Evolutionary conservation across 345 rosid species (phyloP).

Genomic region (Populus alba): DNA sequence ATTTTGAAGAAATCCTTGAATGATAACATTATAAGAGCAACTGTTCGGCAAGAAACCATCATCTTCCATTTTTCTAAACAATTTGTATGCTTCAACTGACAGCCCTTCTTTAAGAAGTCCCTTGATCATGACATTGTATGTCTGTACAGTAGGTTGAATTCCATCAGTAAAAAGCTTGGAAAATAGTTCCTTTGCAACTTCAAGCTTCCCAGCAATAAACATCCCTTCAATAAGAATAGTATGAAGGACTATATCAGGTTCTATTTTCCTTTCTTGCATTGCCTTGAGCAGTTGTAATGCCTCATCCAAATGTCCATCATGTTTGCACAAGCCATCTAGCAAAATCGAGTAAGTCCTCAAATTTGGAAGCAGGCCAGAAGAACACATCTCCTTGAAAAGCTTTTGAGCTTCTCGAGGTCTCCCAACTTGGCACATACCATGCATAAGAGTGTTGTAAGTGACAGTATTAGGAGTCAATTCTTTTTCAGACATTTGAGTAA

Average conservation of each 20-base stretch:
- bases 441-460: neutral
- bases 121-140: neutral
- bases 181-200: neutral
- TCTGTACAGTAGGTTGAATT: neutral
- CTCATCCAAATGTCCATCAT: neutral
- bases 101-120: neutral
- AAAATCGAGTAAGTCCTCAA: neutral
- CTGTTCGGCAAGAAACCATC: neutral
- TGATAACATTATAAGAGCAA: neutral
- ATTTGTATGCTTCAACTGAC: neutral
- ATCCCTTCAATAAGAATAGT: neutral
- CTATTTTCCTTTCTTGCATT: neutral
- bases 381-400: neutral
- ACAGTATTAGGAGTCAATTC: neutral
- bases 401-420: neutral
- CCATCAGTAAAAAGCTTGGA: neutral
- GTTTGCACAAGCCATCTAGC: neutral
- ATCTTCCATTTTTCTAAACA: neutral
- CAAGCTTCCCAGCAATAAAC: neutral
- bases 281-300: neutral
- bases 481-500: neutral
- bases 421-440: neutral
- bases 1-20: neutral
- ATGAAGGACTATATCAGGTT: neutral
- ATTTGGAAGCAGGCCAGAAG: neutral